Evolutionary conservation across 768 basidiomycete species (phyloP).

Genomic region (Russula emetica): DNA sequence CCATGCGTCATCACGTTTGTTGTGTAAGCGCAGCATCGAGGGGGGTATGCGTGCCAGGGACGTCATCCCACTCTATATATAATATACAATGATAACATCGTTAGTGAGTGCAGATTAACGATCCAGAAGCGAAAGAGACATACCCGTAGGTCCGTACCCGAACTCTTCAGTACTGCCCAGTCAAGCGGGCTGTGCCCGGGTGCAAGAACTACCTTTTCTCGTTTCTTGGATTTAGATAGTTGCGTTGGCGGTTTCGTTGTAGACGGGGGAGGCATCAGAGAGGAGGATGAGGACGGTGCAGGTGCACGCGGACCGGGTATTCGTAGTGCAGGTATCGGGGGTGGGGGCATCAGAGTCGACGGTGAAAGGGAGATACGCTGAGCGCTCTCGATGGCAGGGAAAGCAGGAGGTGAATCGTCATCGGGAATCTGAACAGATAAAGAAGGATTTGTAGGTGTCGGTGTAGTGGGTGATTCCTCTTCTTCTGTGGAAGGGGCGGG

Average conservation of each 20-base stretch:
- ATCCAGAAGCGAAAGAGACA: slow-evolving; percentile 28
- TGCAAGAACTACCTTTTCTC: slow-evolving; percentile 80
- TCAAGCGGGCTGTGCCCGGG: slow-evolving; percentile 91
- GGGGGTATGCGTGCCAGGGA: slow-evolving; percentile 63
- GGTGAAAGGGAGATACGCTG: slow-evolving; percentile 46
- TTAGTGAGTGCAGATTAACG: background rate
- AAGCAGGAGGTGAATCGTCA: slow-evolving; percentile 65
- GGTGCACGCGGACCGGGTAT: slow-evolving; percentile 27
- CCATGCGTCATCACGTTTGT: slow-evolving; percentile 87
- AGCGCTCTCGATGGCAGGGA: slow-evolving; percentile 67
- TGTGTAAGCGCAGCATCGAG: slow-evolving; percentile 74
- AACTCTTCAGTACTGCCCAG: slow-evolving; percentile 86
- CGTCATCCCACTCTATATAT: slow-evolving; percentile 54
- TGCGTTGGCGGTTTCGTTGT: slow-evolving; percentile 58
- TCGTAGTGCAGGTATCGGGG: slow-evolving; percentile 37
- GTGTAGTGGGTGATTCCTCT: slow-evolving; percentile 38
- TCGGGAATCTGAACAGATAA: slow-evolving; percentile 38
- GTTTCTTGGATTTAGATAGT: slow-evolving; percentile 45
- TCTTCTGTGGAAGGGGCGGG: slow-evolving; percentile 25
- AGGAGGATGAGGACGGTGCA: slow-evolving; percentile 34
- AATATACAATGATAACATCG: background rate
- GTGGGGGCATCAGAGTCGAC: slow-evolving; percentile 36
- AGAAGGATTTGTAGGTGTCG: slow-evolving; percentile 43
- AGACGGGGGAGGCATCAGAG: slow-evolving; percentile 54
- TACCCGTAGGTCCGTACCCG: slow-evolving; percentile 76